Evolutionary conservation across 257 asterid species (phyloP).

Genomic region (Sherardia arvensis): DNA sequence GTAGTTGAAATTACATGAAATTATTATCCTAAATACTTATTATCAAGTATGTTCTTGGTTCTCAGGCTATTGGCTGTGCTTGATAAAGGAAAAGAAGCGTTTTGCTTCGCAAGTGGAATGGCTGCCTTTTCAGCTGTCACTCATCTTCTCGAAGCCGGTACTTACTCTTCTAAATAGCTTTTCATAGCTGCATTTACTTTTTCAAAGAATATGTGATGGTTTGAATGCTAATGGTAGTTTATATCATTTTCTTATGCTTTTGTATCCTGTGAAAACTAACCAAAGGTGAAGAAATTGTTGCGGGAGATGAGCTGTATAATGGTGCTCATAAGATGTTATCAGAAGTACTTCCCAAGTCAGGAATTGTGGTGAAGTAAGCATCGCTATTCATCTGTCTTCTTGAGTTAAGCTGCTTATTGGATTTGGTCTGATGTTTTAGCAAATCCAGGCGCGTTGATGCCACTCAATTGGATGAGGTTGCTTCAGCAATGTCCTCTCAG

Average conservation of each 20-base stretch:
- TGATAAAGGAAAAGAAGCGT: constrained; percentile 79
- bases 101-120: constrained; percentile 98
- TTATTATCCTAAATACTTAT: constrained; percentile 2
- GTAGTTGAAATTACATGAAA: constrained; percentile 3
- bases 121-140: constrained; percentile 90
- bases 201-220: not conserved
- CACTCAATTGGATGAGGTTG: constrained; percentile 65
- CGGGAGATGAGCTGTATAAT: constrained; percentile 90
- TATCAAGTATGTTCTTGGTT: constrained; percentile 8
- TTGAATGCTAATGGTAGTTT: not conserved
- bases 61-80: constrained; percentile 82
- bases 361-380: constrained; percentile 70
- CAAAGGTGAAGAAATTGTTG: constrained; percentile 78
- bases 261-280: not conserved
- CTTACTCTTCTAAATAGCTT: not conserved
- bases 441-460: constrained; percentile 73
- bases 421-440: constrained; percentile 8
- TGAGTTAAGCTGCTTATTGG: not conserved
- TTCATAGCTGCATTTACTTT: not conserved
- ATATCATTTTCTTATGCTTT: not conserved
- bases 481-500: constrained; percentile 49
- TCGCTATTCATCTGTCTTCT: constrained; percentile 9
- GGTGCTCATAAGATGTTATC: constrained; percentile 91
- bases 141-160: constrained; percentile 75
- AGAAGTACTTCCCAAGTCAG: constrained; percentile 64